Base-by-base conservation (phyloP, 2,329 filamentous ascomycete species). In the Hypoxylon sp. region DNA sequence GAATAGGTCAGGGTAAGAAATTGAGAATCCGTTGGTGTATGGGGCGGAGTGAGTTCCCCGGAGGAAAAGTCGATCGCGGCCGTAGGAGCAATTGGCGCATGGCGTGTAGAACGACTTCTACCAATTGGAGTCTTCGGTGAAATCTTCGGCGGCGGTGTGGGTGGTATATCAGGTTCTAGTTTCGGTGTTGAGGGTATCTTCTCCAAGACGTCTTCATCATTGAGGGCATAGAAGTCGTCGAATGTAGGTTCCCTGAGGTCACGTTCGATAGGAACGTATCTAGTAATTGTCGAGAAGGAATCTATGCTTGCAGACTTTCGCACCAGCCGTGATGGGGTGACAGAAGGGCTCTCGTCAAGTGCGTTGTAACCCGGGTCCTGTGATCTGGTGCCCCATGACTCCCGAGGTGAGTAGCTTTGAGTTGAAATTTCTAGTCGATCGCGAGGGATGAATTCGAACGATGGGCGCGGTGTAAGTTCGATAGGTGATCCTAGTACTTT, bases 201-300 rank as follows among this genome's bases (percentile, higher is more conserved):
- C 71, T 89, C 87, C 8, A 86, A 85, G 67, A 89, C 87, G 61
- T 89, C 87, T 31, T 89, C 86, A 65, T 89, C 87, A 63, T 82
- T 85, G 5, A 89, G 79, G 19, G 81, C 80, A 58, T 87, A 79
- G 56, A 89, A 88, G 42, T 89, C 87, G 17, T 82, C 81, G 22
- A 88, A 78, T 39, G 83, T 83, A 5, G 86, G 86, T 71, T 88
- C 86, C 50, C 80, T 79, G 3, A 88, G 80, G 1, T 82, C 79
- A 1, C 78, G 75, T 59, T 79, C 80, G 29, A 75, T 72, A 76
- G 53, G 62, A 37, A 52, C 71, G 69, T 35, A 70, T 67, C 47
- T 59, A n/a, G 66, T 68, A 8, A 73, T 47, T n/a, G 66, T 63
- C 9, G 79, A 80, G 1, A 76, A 70, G 1, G 78, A 74, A 14